A percentile compares a stretch with the other conserved stretches of the same genome.
These are phyloP conservation scores for Hapsidospora chrysogenum DNA, from an alignment of 495 filamentous ascomycete species.

Conservation along the genomic window DNA sequence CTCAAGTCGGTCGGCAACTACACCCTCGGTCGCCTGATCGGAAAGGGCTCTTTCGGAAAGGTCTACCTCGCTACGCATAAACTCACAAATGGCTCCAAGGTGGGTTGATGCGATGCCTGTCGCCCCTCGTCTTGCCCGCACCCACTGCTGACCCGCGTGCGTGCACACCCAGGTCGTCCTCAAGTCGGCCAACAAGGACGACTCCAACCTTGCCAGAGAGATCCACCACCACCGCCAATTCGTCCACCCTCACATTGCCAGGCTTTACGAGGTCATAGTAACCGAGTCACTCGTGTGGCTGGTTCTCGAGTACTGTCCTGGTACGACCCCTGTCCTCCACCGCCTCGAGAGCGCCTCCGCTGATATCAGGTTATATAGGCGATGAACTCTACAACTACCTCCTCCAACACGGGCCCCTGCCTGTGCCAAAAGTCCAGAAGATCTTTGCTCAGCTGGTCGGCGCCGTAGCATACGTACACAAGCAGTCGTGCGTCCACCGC, in stretches of 20 bases:
- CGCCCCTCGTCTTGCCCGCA: background rate
- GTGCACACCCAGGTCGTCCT: slow-evolving; percentile 76
- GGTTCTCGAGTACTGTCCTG: slow-evolving; percentile 90
- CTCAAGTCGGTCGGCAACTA: slow-evolving; percentile 90
- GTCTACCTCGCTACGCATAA: slow-evolving; percentile 95
- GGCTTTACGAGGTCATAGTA: slow-evolving; percentile 93
- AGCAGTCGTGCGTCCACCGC: slow-evolving; percentile 88
- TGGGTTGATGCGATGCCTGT: slow-evolving; percentile 19
- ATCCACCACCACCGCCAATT: slow-evolving; percentile 98
- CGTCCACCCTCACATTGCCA: slow-evolving; percentile 90
- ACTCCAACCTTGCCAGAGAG: slow-evolving; percentile 87
- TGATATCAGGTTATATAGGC: slow-evolving; percentile 35
- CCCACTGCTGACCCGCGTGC: slow-evolving; percentile 1
- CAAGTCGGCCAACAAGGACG: slow-evolving; percentile 91
- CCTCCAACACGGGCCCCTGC: slow-evolving; percentile 65
- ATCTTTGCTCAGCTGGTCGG: slow-evolving; percentile 94
- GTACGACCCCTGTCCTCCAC: slow-evolving; percentile 28
- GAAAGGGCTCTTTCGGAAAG: slow-evolving; percentile 95
- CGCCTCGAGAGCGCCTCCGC: background rate
- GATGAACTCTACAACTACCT: slow-evolving; percentile 97
- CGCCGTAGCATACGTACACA: slow-evolving; percentile 89
- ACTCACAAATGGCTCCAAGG: slow-evolving; percentile 97
- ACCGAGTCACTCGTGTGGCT: slow-evolving; percentile 92
- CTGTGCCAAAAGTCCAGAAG: slow-evolving; percentile 78
- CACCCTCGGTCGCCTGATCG: slow-evolving; percentile 75